Evolutionary conservation across 768 basidiomycete species (phyloP).

Genomic region (Phaeotremella skinneri): DNA sequence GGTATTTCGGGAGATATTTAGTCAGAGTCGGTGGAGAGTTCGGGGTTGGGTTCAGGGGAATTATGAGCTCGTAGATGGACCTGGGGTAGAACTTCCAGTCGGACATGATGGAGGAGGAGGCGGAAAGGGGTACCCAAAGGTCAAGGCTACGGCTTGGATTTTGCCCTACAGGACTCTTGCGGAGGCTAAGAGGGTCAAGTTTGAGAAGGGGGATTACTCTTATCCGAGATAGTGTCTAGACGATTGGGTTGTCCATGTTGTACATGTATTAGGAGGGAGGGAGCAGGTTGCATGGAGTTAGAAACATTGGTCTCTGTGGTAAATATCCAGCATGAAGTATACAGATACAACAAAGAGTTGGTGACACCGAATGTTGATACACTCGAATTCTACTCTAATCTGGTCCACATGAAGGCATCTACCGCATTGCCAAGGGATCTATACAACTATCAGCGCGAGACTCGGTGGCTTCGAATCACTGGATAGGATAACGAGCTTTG

Average conservation of each 20-base stretch:
- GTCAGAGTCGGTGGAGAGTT: slow-evolving; percentile 26
- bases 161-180: slow-evolving; percentile 41
- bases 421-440: slow-evolving; percentile 38
- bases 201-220: slow-evolving; percentile 40
- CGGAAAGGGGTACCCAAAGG: no score
- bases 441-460: slow-evolving; percentile 3
- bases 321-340: neutral
- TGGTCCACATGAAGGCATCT: neutral
- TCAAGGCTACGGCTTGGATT: slow-evolving; percentile 31
- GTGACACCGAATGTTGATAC: no score
- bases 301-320: no score
- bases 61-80: slow-evolving; percentile 15
- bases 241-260: no score
- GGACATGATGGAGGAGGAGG: neutral
- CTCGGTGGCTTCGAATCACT: no score
- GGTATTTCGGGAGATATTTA: slow-evolving; percentile 32
- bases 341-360: slow-evolving; percentile 1
- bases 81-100: slow-evolving; percentile 1
- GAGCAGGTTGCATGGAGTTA: no score
- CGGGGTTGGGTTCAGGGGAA: slow-evolving; percentile 35
- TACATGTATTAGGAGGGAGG: no score
- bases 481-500: neutral
- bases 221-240: slow-evolving; percentile 29
- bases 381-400: no score
- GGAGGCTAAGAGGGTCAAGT: slow-evolving; percentile 41